Evolutionary conservation across 768 basidiomycete genomes (phyloP).

Genomic region (Boletus edulis): DNA sequence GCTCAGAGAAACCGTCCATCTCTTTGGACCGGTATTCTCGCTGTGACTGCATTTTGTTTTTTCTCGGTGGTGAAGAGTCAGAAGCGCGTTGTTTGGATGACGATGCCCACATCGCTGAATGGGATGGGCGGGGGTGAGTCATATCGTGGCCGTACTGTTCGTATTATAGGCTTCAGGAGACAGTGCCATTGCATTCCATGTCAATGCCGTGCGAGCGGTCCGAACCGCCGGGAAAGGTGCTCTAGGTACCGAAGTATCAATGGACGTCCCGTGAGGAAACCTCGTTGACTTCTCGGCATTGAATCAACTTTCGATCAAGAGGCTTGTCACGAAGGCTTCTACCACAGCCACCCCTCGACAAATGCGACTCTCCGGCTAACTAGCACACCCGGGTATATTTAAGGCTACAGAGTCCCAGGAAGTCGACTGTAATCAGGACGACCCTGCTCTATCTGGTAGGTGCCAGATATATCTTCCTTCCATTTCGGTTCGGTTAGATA

Average conservation of each 20-base stretch:
- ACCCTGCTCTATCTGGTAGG: background rate
- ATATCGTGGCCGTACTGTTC: background rate
- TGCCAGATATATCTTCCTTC: background rate
- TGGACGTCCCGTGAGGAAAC: background rate
- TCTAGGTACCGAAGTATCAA: background rate
- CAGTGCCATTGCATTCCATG: background rate
- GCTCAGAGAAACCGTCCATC: conserved; percentile 30
- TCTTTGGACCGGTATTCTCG: conserved; percentile 31
- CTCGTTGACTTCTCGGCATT: background rate
- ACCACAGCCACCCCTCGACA: background rate
- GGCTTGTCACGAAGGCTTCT: too few relatives aligned
- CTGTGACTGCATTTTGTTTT: conserved; percentile 27
- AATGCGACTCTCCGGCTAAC: conserved; percentile 1
- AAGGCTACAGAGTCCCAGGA: background rate
- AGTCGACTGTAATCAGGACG: background rate
- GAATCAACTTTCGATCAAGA: background rate
- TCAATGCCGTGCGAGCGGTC: background rate
- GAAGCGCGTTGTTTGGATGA: conserved; percentile 8
- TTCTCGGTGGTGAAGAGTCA: conserved; percentile 9
- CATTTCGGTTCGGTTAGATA: background rate
- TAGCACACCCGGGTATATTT: background rate
- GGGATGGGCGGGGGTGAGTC: conserved; percentile 11
- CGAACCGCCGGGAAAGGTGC: background rate
- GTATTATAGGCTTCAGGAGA: conserved; percentile 15
- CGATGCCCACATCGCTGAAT: conserved; percentile 15